These are phyloP conservation scores for Trametes maxima DNA, from an alignment of 768 basidiomycete genomes.

Conservation along the genomic window DNA sequence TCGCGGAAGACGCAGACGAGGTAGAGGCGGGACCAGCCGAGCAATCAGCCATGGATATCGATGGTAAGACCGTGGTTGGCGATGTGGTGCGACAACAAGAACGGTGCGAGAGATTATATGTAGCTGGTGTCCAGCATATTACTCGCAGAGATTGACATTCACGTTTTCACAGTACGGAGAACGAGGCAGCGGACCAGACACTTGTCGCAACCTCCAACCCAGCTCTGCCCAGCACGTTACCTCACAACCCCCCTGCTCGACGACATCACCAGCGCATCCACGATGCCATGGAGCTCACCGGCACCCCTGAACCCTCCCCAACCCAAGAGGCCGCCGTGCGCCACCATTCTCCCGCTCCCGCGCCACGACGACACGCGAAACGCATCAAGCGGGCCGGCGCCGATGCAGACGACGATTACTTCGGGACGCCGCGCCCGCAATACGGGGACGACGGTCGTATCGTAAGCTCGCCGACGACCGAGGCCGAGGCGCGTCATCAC, in stretches of 20 bases:
- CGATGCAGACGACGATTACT: slow-evolving; percentile 9
- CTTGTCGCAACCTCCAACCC: neutral
- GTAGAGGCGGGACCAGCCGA: neutral
- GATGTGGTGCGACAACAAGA: too few species aligned
- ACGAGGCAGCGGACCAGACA: neutral
- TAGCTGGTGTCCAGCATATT: too few species aligned
- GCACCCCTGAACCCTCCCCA: slow-evolving; percentile 14
- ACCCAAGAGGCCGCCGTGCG: slow-evolving; percentile 9
- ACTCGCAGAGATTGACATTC: neutral
- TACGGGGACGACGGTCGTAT: neutral
- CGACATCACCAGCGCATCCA: slow-evolving; percentile 1
- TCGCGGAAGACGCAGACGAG: neutral
- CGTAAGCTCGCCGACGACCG: slow-evolving; percentile 8
- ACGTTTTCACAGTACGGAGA: neutral
- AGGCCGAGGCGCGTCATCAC: slow-evolving; percentile 9
- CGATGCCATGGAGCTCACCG: neutral
- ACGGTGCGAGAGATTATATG: too few species aligned
- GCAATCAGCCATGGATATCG: neutral
- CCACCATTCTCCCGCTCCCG: neutral
- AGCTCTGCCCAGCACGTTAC: neutral
- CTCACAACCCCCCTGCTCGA: neutral
- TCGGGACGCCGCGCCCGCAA: slow-evolving; percentile 6
- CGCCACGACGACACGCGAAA: slow-evolving; percentile 6
- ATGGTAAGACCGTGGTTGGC: neutral
- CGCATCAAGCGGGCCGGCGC: slow-evolving; percentile 1